phyloP scores from a whole-genome alignment of 495 filamentous ascomycete genomes.

The Penicillium silybi region DNA sequence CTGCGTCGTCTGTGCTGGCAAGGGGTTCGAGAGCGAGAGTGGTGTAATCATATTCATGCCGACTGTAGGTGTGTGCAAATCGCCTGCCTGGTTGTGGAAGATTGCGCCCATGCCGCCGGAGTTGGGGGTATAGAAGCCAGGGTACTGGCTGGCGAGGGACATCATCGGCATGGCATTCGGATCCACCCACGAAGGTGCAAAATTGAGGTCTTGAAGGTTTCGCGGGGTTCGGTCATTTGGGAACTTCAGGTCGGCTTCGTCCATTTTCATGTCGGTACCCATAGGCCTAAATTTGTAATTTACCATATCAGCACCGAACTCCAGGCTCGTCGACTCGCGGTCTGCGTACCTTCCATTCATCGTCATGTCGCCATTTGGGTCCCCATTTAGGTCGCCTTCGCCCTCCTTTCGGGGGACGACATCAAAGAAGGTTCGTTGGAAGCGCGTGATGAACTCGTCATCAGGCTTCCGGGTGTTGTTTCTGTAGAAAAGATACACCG shows the following conservation, averaged over 20 bases:
- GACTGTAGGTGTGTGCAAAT: conserved; percentile 82
- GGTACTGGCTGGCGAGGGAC: conserved; percentile 70
- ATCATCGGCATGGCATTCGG: conserved; percentile 77
- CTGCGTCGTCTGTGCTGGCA: conserved; percentile 34
- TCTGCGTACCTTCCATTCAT: conserved; percentile 27
- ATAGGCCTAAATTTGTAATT: conserved; percentile 3
- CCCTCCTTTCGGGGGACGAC: conserved; percentile 39
- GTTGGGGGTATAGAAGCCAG: conserved; percentile 85
- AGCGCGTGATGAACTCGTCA: conserved; percentile 77
- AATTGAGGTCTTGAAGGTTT: conserved; percentile 74
- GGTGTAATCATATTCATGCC: conserved; percentile 77
- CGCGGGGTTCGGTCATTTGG: conserved; percentile 68
- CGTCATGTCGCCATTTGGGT: conserved; percentile 1
- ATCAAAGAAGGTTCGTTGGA: conserved; percentile 75
- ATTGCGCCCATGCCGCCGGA: conserved; percentile 77
- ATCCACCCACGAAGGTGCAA: conserved; percentile 84
- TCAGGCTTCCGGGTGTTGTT: conserved; percentile 83
- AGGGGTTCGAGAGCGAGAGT: conserved; percentile 66
- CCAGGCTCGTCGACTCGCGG: not conserved
- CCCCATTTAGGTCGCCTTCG: not conserved
- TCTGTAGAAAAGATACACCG: conserved; percentile 35
- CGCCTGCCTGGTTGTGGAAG: conserved; percentile 81
- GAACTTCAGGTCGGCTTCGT: conserved; percentile 62
- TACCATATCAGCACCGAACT: conserved; percentile 5
- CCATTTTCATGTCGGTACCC: conserved; percentile 31